Base-by-base conservation (phyloP, 2,329 filamentous ascomycete species). In the Graphilbum ipis-grandicollis region DNA sequence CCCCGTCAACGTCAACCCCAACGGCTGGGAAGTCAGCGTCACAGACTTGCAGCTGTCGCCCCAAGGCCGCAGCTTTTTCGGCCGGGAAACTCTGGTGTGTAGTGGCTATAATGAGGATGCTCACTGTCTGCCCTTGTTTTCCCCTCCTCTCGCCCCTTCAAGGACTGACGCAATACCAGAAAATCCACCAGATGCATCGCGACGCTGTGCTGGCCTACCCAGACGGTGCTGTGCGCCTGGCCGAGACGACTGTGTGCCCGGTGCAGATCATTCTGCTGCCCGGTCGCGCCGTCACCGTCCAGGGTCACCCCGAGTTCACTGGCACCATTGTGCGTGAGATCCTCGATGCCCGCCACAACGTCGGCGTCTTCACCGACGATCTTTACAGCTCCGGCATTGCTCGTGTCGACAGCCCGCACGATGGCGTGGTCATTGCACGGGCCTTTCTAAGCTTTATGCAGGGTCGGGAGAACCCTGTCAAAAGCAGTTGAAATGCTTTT, bases 251-350 rank as follows among this genome's bases (percentile, higher is more conserved):
- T 4, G 57, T 64, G 33, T 92, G 84, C 57, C 58, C 65, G 9
- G 74, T 84, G n/a, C 84, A 93, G 54, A 79, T 75, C 42, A 83
- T 92, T 69, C 80, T 90, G 51, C 56, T 65, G 17, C 69, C 75
- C 9, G 61, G 66, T 31, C 66, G 66, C 26, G 61, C 81, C 41
- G 75, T 92, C 42, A 76, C 81, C 0, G 71, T 93, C 2, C 84
- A 93, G 59, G 84, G 83, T 6, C 84, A 93, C 54, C 85, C 84
- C 1, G 85, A 93, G 54, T 90, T 88, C 52, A 79, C 66, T 4
- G 63, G 66, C 41, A 66, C 73, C 14, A 85, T 92, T 44, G 70
- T 85, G 47, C 61, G 58, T 15, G 76, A 83, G 52, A 56, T 92
- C 28, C 56, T 88, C 38, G 63, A 68, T 41, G 58, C 66, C 41